A percentile compares a stretch with the other conserved stretches of the same genome.
Evolutionary conservation across 73 alveolate species (phyloP).

Genomic region (Effrenium voratum): DNA sequence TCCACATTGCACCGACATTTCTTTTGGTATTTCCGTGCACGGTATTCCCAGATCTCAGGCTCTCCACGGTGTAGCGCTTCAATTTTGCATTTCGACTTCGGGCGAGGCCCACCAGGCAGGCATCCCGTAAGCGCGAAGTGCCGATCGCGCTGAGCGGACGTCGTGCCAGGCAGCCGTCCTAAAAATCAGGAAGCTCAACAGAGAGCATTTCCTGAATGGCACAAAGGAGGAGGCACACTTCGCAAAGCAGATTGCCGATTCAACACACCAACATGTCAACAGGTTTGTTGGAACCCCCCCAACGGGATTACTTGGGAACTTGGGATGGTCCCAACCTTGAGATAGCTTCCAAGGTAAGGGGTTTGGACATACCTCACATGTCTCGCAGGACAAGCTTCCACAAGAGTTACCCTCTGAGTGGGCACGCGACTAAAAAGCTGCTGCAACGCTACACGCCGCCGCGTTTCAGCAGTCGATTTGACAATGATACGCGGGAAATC

Average conservation of each 20-base stretch:
- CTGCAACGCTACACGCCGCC: too few species aligned
- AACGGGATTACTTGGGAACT: not conserved
- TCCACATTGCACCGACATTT: not conserved
- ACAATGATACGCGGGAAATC: not conserved
- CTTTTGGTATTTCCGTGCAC: not conserved
- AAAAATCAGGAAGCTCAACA: constrained; percentile 55
- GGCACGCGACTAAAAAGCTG: constrained; percentile 12
- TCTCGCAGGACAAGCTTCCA: constrained; percentile 65
- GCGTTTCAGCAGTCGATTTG: not conserved
- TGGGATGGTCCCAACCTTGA: not conserved
- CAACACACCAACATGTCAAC: not conserved
- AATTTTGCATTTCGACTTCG: constrained; percentile 69
- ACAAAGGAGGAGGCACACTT: constrained; percentile 60
- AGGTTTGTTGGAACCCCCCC: not conserved
- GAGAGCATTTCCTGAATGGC: constrained; percentile 84
- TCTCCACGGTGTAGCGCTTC: constrained; percentile 76
- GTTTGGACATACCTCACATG: not conserved
- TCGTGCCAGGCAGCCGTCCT: constrained; percentile 48
- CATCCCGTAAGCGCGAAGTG: not conserved
- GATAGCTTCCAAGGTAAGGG: not conserved
- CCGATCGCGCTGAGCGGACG: not conserved
- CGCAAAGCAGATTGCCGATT: not conserved
- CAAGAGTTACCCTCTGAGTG: constrained; percentile 80
- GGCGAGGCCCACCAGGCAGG: constrained; percentile 73
- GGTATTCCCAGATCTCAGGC: constrained; percentile 4